Percentiles rank a stretch among this genome's conserved stretches.
phyloP scores from a whole-genome alignment of 441 rosid species.

The Mallotus japonicus region DNA sequence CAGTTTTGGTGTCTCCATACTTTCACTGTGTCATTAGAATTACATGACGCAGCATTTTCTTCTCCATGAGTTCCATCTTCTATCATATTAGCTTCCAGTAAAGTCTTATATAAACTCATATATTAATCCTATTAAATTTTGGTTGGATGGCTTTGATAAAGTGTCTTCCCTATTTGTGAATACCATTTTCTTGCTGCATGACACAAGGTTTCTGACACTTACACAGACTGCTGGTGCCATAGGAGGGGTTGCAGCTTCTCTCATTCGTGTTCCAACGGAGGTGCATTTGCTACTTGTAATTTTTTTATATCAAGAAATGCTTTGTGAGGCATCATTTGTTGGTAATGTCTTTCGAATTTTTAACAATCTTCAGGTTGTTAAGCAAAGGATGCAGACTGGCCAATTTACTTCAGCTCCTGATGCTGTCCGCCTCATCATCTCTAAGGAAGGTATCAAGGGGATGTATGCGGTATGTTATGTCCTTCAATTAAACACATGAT shows the following conservation, averaged over 20 bases:
- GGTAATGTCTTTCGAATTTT: background rate
- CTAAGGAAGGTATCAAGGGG: slow-evolving; percentile 48
- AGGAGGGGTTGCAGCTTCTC: slow-evolving; percentile 95
- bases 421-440: slow-evolving; percentile 44
- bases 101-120: background rate
- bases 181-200: slow-evolving; percentile 17
- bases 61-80: slow-evolving; percentile 1
- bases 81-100: slow-evolving; percentile 12
- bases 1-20: background rate
- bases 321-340: background rate
- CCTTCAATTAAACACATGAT: slow-evolving; percentile 1
- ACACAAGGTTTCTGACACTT: slow-evolving; percentile 25
- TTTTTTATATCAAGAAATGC: slow-evolving; percentile 11
- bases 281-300: slow-evolving; percentile 32
- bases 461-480: slow-evolving; percentile 58
- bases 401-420: slow-evolving; percentile 49
- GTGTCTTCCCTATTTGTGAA: slow-evolving; percentile 9
- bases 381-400: slow-evolving; percentile 52
- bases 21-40: background rate
- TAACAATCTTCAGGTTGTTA: slow-evolving; percentile 63
- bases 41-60: background rate
- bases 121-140: slow-evolving; percentile 10
- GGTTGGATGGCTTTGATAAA: background rate
- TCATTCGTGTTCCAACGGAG: slow-evolving; percentile 97
- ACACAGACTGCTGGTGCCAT: slow-evolving; percentile 92